A percentile compares a stretch with the other conserved stretches of the same genome.
Conservation (phyloP, 176 grass and related monocot species). For the Oryza longistaminata region DNA sequence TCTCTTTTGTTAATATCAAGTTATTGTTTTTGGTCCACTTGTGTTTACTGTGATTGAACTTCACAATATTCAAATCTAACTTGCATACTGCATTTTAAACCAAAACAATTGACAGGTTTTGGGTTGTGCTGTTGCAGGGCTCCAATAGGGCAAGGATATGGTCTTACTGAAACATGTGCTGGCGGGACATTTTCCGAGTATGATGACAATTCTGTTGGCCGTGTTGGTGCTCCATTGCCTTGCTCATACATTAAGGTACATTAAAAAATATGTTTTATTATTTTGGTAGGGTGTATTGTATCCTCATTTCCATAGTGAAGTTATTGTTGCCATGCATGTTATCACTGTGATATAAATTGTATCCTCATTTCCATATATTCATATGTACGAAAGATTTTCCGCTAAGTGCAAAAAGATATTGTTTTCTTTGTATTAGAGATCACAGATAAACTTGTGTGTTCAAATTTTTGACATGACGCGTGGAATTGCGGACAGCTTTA, state of each 20-base stretch:
- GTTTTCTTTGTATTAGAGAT: background rate
- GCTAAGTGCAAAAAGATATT: background rate
- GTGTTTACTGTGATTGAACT: background rate
- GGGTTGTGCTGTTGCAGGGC: constrained; percentile 53
- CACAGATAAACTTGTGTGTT: background rate
- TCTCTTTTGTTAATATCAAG: constrained; percentile 7
- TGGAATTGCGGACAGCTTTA: background rate
- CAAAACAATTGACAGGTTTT: background rate
- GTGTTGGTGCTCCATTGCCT: constrained; percentile 83
- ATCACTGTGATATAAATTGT: background rate
- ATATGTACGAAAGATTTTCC: constrained; percentile 14
- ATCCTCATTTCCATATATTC: background rate
- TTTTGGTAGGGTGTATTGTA: background rate
- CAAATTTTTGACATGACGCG: background rate
- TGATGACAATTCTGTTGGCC: constrained; percentile 82
- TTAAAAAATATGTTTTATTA: background rate
- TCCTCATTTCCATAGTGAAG: background rate
- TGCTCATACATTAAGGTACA: constrained; percentile 90
- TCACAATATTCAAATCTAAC: background rate
- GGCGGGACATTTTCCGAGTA: constrained; percentile 90
- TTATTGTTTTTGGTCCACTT: background rate
- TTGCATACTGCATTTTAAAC: constrained; percentile 15
- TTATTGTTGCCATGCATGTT: background rate
- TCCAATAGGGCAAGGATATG: constrained; percentile 95
- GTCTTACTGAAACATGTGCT: constrained; percentile 94